A percentile compares a stretch with the other conserved stretches of the same genome.
Evolutionary conservation across 2,329 filamentous ascomycete species (phyloP).

Genomic region (Neurospora crassa): DNA sequence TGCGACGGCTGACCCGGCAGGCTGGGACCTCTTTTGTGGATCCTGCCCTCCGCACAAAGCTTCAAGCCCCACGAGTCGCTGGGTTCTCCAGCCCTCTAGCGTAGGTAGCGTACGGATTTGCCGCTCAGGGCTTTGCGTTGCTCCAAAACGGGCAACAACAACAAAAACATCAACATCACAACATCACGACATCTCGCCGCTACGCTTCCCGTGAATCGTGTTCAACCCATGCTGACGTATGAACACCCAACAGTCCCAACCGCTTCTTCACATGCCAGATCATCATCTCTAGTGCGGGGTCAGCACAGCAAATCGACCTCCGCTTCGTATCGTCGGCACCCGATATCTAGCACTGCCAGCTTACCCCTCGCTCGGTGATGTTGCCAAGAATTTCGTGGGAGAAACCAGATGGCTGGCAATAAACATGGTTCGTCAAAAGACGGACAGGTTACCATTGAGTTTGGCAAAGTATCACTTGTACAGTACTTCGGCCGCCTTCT

Average conservation of each 20-base stretch:
- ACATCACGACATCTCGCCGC: neutral
- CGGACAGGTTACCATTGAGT: neutral
- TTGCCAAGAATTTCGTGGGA: neutral
- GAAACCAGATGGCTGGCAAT: neutral
- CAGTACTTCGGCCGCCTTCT: neutral
- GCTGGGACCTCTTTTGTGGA: constrained; percentile 1
- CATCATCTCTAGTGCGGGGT: neutral
- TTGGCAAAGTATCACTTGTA: neutral
- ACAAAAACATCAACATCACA: neutral
- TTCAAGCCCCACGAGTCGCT: neutral
- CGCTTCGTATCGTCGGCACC: neutral
- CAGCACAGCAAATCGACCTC: neutral
- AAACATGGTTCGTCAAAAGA: neutral
- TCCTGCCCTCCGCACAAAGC: neutral
- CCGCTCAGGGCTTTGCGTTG: neutral
- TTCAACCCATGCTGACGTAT: neutral
- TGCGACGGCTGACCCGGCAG: constrained; percentile 1
- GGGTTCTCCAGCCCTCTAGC: neutral
- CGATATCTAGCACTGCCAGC: neutral
- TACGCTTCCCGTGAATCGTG: neutral
- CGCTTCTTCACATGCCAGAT: neutral
- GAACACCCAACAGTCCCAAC: neutral
- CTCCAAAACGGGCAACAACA: neutral
- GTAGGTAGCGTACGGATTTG: neutral
- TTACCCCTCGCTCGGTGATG: neutral